These are phyloP conservation scores for Geopyxis carbonaria DNA, from an alignment of 495 filamentous ascomycete genomes.

Conservation along the genomic window DNA sequence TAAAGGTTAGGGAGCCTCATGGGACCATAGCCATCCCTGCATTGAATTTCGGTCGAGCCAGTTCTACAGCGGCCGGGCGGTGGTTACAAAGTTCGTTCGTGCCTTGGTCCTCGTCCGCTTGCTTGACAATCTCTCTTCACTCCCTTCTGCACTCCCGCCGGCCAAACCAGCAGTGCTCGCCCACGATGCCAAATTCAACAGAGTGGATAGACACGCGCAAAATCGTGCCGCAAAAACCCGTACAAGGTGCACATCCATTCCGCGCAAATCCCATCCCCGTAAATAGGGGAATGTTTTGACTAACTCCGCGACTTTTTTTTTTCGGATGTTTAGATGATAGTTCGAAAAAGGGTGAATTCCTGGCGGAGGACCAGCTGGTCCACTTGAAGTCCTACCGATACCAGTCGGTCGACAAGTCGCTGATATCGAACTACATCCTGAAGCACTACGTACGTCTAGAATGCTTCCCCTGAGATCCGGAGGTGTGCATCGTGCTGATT, in stretches of 20 bases:
- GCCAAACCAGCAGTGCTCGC: too few relatives aligned
- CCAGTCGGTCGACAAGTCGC: constrained; percentile 90
- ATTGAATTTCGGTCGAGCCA: too few relatives aligned
- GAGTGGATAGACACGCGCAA: constrained; percentile 22
- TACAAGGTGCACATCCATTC: constrained; percentile 11
- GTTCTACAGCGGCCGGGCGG: too few relatives aligned
- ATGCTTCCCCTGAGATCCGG: too few relatives aligned
- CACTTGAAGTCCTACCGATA: constrained; percentile 95
- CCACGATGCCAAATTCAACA: too few relatives aligned
- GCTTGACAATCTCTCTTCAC: too few relatives aligned
- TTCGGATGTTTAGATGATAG: constrained; percentile 10
- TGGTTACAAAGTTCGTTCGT: too few relatives aligned
- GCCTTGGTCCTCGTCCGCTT: too few relatives aligned
- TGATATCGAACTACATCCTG: constrained; percentile 80
- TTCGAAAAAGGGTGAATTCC: constrained; percentile 36
- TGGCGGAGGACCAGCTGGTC: constrained; percentile 53
- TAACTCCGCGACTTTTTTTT: constrained; percentile 4
- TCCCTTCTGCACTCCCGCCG: too few relatives aligned
- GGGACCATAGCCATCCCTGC: too few relatives aligned
- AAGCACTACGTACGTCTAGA: constrained; percentile 90
- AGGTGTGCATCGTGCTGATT: too few relatives aligned
- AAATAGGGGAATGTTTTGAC: neutral
- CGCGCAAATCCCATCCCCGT: constrained; percentile 1
- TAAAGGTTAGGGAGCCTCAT: too few relatives aligned
- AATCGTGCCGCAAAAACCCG: constrained; percentile 12